Evolutionary conservation across 2,329 filamentous ascomycete species (phyloP).

Genomic region (Fusarium sp.): DNA sequence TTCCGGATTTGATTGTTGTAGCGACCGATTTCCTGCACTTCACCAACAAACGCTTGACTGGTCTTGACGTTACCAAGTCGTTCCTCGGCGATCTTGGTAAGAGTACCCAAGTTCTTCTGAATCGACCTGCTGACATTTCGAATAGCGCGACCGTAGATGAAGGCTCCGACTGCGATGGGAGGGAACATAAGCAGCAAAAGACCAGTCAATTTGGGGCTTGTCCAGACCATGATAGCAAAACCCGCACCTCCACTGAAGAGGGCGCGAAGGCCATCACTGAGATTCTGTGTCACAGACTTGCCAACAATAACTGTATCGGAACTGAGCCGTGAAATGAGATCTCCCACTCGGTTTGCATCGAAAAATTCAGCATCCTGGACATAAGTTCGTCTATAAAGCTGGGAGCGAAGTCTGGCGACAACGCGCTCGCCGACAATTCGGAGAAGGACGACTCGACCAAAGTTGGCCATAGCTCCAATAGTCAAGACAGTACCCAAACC

Average conservation of each 20-base stretch:
- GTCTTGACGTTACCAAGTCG: conserved; percentile 97
- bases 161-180: conserved; percentile 87
- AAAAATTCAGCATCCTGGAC: conserved; percentile 99
- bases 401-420: conserved; percentile 86
- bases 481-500: conserved; percentile 80
- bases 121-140: conserved; percentile 91
- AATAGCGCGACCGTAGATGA: conserved; percentile 90
- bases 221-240: conserved; percentile 93
- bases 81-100: conserved; percentile 98
- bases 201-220: conserved; percentile 88
- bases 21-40: conserved; percentile 86
- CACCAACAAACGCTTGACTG: conserved; percentile 94
- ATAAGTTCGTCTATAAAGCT: conserved; percentile 90
- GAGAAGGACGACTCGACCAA: conserved; percentile 90
- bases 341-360: conserved; percentile 95
- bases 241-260: conserved; percentile 91
- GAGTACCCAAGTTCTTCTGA: conserved; percentile 88
- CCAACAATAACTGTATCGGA: conserved; percentile 98
- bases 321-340: conserved; percentile 93
- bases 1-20: conserved; percentile 93
- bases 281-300: conserved; percentile 97
- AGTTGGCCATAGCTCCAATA: conserved; percentile 88
- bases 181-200: conserved; percentile 89
- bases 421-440: conserved; percentile 95
- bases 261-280: conserved; percentile 93